Evolutionary conservation across 371 early-diverging fungal species (phyloP).

Genomic region (Mucor sp.): DNA sequence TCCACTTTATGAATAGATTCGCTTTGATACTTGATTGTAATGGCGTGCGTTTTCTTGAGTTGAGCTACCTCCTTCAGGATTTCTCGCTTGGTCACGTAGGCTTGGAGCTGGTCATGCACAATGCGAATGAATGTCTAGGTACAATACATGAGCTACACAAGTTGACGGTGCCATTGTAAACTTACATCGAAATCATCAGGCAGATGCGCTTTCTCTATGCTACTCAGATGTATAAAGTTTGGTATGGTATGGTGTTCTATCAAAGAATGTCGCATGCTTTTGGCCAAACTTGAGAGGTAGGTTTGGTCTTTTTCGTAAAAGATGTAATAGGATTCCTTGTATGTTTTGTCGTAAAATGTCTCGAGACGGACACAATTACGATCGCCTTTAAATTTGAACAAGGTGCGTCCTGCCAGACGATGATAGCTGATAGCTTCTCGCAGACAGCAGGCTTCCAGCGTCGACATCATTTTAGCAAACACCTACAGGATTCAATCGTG

Average conservation of each 20-base stretch:
- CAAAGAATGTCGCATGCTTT: not conserved
- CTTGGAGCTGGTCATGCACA: constrained; percentile 38
- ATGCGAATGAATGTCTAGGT: constrained; percentile 38
- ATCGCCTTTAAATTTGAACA: constrained; percentile 27
- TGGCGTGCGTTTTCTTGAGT: not conserved
- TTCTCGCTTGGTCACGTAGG: constrained; percentile 42
- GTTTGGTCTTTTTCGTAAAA: constrained; percentile 13
- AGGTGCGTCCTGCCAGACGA: constrained; percentile 34
- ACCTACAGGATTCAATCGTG: constrained; percentile 14
- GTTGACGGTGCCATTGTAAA: not conserved
- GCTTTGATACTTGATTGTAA: not conserved
- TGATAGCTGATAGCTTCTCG: constrained; percentile 42
- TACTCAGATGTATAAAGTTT: constrained; percentile 33
- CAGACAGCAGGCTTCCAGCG: constrained; percentile 25
- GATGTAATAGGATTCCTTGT: constrained; percentile 43
- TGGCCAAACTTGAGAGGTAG: not conserved
- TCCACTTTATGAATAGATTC: not conserved
- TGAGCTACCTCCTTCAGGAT: constrained; percentile 25
- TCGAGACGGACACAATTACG: constrained; percentile 41
- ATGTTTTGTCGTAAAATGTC: constrained; percentile 42
- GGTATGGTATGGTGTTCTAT: constrained; percentile 39
- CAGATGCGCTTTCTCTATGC: constrained; percentile 5
- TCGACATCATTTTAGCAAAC: constrained; percentile 29
- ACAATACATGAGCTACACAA: not conserved
- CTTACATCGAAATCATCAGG: not conserved